These are phyloP conservation scores for Aspergillus eucalypticola DNA, from an alignment of 2,329 filamentous ascomycete genomes.

Conservation along the genomic window DNA sequence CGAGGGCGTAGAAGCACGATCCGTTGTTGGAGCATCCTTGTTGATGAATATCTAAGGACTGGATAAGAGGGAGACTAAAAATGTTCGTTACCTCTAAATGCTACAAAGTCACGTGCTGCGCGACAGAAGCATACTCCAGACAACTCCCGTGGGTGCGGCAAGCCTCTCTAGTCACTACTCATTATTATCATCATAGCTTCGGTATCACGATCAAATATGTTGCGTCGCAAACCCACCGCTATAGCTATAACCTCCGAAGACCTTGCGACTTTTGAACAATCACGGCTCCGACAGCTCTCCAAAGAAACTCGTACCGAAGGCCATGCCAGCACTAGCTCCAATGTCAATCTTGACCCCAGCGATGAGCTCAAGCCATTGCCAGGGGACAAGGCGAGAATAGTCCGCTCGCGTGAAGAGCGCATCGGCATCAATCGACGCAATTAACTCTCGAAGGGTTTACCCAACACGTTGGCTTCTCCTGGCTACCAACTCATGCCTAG, in stretches of 20 bases:
- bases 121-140: background rate
- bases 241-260: constrained; percentile 53
- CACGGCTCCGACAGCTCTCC: constrained; percentile 33
- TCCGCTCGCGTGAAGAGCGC: constrained; percentile 48
- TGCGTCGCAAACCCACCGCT: constrained; percentile 54
- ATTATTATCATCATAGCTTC: background rate
- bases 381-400: constrained; percentile 50
- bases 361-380: constrained; percentile 54
- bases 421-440: constrained; percentile 40
- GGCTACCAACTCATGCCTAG: background rate
- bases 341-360: constrained; percentile 45
- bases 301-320: constrained; percentile 30
- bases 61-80: background rate
- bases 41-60: background rate
- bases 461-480: no score
- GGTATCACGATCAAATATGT: constrained; percentile 38
- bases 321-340: constrained; percentile 24
- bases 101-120: constrained; percentile 11
- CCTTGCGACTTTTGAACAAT: constrained; percentile 49
- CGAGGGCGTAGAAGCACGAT: constrained; percentile 6
- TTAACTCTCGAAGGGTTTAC: background rate
- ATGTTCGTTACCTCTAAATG: constrained; percentile 1
- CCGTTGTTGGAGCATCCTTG: constrained; percentile 33
- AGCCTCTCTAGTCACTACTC: background rate
- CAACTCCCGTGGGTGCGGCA: no score